A percentile compares a stretch with the other conserved stretches of the same genome.
These are phyloP conservation scores for Eutrema japonicum DNA, from an alignment of 345 rosid genomes.

Conservation along the genomic window DNA sequence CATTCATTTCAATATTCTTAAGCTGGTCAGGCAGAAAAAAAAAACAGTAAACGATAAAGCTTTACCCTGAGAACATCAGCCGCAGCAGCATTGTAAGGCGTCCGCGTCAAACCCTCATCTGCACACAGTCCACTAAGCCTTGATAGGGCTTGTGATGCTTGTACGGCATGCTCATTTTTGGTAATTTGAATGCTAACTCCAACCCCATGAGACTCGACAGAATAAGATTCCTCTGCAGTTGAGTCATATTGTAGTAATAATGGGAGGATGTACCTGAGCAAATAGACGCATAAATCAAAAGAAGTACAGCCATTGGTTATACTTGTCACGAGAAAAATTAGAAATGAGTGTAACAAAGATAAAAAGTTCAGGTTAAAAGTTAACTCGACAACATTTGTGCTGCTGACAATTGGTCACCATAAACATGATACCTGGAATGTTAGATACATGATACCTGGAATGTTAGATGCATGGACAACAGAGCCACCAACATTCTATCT, in stretches of 20 bases:
- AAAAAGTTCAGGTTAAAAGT: constrained; percentile 1
- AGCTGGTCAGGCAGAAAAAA: neutral
- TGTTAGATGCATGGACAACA: constrained; percentile 21
- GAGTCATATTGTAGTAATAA: constrained; percentile 97
- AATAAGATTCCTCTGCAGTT: constrained; percentile 88
- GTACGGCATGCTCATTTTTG: constrained; percentile 86
- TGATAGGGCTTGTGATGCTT: constrained; percentile 88
- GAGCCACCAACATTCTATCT: constrained; percentile 15
- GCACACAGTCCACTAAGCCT: constrained; percentile 84
- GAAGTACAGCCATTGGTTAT: constrained; percentile 19
- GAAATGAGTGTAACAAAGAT: constrained; percentile 16
- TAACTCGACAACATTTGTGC: neutral
- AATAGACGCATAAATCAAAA: constrained; percentile 33
- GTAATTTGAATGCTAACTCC: constrained; percentile 97
- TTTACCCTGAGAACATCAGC: constrained; percentile 74
- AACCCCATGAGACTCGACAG: constrained; percentile 82
- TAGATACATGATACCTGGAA: constrained; percentile 21
- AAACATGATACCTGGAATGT: constrained; percentile 9
- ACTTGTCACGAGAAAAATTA: constrained; percentile 17
- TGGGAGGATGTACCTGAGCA: constrained; percentile 88
- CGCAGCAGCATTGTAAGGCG: constrained; percentile 68
- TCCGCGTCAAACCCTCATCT: constrained; percentile 58
- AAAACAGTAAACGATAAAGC: constrained; percentile 2
- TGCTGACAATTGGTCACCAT: neutral
- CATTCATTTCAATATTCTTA: constrained; percentile 29